Base-by-base conservation (phyloP, 2,329 filamentous ascomycete genomes). In the Conoideocrella luteorostrata region DNA sequence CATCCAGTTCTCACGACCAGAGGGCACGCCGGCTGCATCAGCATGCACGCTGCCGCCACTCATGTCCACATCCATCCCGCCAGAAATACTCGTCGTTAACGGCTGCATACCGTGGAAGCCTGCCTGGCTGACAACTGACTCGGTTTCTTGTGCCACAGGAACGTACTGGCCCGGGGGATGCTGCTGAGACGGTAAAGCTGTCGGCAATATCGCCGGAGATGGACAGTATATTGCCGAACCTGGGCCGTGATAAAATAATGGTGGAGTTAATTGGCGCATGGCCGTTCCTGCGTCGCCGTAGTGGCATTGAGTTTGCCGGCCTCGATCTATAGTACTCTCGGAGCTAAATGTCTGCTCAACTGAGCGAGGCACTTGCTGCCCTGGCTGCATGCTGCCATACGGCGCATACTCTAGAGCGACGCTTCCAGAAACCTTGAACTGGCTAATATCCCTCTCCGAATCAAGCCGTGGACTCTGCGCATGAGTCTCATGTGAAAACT, bases 61-160 rank as follows among this genome's bases (percentile, higher is more conserved):
- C 44, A 47, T 40, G 12, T 44, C 45, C 15, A 44, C 18, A 39
- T 43, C 24, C 40, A 47, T 37, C 20, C 40, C 23, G 26, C 41
- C 24, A 15, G 40, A 7, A 3, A 44, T 36, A 17, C 30, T 32
- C 24, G 41, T 21, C n/a, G 36, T 24, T n/a, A 38, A 20, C 7
- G 30, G 15, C 23, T n/a, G 32, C 20, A 43, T 37, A n/a, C 36
- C 24, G 21, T 37, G 37, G 37, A 47, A 47, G 26, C 35, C 30
- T 20, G 20, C 24, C 12, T 36, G 36, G 24, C n/a, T 32, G 12
- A 33, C 29, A 5, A 40, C 32, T 11, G 45, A 18, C 10, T 37
- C 36, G 30, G 30, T 2, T 3, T 36, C 35, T 7, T 44, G 37
- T 21, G 30, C 33, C 20, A 38, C 32, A 5, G 24, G 30, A 32